phyloP scores from a whole-genome alignment of 139 green algal species.

The Tetradesmus lagerheimii region DNA sequence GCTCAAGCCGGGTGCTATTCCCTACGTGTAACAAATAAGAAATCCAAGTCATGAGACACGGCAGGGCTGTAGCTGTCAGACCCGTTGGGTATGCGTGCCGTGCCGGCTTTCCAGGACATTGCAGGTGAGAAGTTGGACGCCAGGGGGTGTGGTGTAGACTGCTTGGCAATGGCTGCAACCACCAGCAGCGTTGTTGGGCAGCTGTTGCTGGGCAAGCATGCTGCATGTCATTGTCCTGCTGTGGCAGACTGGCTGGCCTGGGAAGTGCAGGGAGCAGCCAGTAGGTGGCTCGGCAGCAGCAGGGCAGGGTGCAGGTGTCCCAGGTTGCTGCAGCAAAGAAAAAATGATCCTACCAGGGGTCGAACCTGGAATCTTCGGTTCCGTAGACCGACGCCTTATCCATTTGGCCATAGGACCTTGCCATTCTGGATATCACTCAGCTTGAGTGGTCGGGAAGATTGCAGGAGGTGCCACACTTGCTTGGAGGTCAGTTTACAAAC shows the following conservation, averaged over 20 bases:
- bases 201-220: too few relatives aligned
- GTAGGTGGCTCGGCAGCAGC: not conserved
- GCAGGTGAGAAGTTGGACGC: not conserved
- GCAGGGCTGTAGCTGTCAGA: too few relatives aligned
- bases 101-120: not conserved
- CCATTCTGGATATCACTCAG: conserved; percentile 2
- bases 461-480: not conserved
- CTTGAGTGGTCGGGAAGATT: not conserved
- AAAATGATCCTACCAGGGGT: conserved; percentile 54
- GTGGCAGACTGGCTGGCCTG: not conserved
- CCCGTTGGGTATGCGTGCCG: too few relatives aligned
- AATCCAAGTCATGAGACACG: too few relatives aligned
- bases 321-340: not conserved
- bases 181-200: too few relatives aligned
- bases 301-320: not conserved
- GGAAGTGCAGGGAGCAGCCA: not conserved
- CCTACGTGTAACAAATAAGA: too few relatives aligned
- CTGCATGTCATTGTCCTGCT: too few relatives aligned
- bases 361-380: conserved; percentile 66
- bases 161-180: too few relatives aligned
- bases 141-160: too few relatives aligned
- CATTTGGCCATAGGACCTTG: conserved; percentile 54
- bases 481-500: not conserved
- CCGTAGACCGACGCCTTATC: conserved; percentile 63
- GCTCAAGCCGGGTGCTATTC: too few relatives aligned